Evolutionary conservation across 2,329 filamentous ascomycete species (phyloP).

Genomic region (Phialocephala sp.): DNA sequence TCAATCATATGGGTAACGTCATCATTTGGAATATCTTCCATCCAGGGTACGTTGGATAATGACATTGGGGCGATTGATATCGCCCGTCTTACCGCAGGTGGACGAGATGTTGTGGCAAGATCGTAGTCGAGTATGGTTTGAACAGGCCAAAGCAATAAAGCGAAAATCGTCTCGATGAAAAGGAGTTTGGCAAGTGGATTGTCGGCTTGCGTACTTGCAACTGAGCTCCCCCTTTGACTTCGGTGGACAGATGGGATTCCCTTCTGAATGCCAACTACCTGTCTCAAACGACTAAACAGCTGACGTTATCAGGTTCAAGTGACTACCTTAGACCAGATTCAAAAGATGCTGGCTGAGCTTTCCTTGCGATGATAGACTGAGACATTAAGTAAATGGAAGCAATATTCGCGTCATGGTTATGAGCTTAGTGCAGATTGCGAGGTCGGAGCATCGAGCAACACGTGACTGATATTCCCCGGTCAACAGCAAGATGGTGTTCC

Average conservation of each 20-base stretch:
- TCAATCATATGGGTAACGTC: conserved; percentile 28
- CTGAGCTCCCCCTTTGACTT: neutral
- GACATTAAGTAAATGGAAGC: neutral
- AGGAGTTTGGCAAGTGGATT: no score
- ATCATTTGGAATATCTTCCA: conserved; percentile 7
- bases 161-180: no score
- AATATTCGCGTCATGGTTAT: neutral
- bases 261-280: neutral
- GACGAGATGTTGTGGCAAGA: no score
- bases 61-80: neutral
- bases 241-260: no score
- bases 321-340: neutral
- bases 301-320: neutral
- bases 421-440: neutral
- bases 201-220: neutral
- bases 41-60: neutral
- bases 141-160: no score
- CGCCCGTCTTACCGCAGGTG: no score
- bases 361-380: neutral
- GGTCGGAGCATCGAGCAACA: neutral
- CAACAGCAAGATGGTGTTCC: neutral
- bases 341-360: neutral
- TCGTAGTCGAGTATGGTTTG: no score
- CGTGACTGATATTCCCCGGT: neutral
- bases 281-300: neutral